Percentiles rank a stretch among this genome's conserved stretches.
Evolutionary conservation across 164 flowering plant genomes (phyloP).

Genomic region (Platanus orientalis): DNA sequence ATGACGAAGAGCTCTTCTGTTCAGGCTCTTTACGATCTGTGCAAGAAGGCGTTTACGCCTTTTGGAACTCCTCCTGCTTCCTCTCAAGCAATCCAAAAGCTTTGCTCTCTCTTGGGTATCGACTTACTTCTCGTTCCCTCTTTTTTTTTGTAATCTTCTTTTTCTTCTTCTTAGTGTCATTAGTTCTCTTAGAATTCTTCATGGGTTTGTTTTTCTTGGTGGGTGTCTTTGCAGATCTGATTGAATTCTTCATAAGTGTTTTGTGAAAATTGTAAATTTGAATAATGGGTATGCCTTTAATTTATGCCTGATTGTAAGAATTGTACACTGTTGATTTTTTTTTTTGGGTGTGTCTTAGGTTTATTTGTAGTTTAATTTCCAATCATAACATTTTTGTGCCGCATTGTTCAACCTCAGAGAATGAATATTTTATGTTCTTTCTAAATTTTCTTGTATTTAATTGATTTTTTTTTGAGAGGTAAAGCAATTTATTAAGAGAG

Average conservation of each 20-base stretch:
- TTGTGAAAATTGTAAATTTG: not conserved
- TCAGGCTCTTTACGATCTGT: constrained; percentile 62
- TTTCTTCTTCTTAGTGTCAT: not conserved
- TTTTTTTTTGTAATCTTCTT: not conserved
- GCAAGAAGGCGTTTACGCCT: constrained; percentile 56
- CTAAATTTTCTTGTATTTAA: too few species aligned
- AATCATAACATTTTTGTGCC: too few species aligned
- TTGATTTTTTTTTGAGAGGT: too few species aligned
- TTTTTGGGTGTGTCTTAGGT: not conserved
- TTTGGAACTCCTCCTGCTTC: constrained; percentile 36
- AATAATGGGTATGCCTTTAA: constrained; percentile 8
- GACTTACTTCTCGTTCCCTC: not conserved
- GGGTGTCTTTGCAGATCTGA: not conserved
- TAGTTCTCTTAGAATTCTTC: not conserved
- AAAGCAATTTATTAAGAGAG: too few species aligned
- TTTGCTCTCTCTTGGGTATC: constrained; percentile 66
- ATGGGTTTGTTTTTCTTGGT: not conserved
- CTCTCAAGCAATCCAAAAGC: constrained; percentile 42
- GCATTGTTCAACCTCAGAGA: too few species aligned
- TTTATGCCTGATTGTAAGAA: not conserved
- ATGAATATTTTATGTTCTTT: not conserved
- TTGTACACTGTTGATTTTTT: not conserved
- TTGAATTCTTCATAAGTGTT: constrained; percentile 5
- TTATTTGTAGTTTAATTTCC: too few species aligned
- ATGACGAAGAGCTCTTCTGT: constrained; percentile 34